A percentile compares a stretch with the other conserved stretches of the same genome.
Evolutionary conservation across 2,329 filamentous ascomycete species (phyloP).

Genomic region (Paecilomyces variotii): DNA sequence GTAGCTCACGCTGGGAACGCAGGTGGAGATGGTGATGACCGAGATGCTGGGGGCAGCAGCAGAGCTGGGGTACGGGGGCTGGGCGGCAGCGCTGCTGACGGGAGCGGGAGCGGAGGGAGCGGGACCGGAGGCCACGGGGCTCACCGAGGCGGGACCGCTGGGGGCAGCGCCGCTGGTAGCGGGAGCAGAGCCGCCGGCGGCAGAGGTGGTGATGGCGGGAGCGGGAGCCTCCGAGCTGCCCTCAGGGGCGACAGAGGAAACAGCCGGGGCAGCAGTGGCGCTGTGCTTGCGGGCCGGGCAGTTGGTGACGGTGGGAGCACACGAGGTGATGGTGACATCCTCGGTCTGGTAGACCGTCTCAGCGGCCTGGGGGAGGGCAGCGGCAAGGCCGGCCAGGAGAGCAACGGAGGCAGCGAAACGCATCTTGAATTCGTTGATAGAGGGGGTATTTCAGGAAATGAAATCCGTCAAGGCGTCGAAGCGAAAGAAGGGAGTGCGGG

Average conservation of each 20-base stretch:
- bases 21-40: conserved; percentile 24
- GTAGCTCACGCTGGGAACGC: conserved; percentile 24
- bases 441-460: conserved; percentile 10
- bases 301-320: conserved; percentile 53
- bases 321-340: conserved; percentile 56
- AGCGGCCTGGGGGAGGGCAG: conserved; percentile 26
- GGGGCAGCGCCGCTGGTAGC: conserved; percentile 13
- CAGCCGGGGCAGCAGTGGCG: background rate
- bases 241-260: background rate
- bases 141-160: conserved; percentile 1
- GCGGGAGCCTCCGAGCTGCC: conserved; percentile 4
- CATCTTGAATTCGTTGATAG: conserved; percentile 29
- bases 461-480: conserved; percentile 21
- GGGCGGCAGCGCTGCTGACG: conserved; percentile 4
- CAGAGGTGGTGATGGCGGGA: conserved; percentile 8
- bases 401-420: conserved; percentile 36
- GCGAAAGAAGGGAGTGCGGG: conserved; percentile 20
- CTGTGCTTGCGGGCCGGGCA: conserved; percentile 36
- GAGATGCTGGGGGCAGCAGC: conserved; percentile 7
- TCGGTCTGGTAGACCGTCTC: conserved; percentile 51
- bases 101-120: conserved; percentile 8
- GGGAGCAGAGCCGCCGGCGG: conserved; percentile 14
- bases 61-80: conserved; percentile 1
- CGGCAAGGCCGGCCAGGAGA: conserved; percentile 34
- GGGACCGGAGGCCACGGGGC: conserved; percentile 2